Conservation (phyloP, 192 early-diverging fungal species). For the Entrophospora sp. region DNA sequence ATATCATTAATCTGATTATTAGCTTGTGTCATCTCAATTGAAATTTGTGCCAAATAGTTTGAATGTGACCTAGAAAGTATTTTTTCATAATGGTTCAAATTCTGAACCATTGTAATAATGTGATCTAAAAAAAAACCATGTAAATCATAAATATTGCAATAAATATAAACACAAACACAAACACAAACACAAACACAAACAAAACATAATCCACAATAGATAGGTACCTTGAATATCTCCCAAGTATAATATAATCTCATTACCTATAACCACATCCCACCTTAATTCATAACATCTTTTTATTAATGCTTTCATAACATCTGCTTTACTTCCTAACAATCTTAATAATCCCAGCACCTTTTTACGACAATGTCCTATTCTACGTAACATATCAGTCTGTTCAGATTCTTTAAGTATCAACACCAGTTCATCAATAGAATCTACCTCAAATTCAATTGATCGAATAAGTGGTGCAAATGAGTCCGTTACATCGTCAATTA, state of each 20-base stretch:
- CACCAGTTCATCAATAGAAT: constrained; percentile 75
- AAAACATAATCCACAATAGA: background rate
- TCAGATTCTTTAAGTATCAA: constrained; percentile 66
- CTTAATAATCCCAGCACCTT: constrained; percentile 40
- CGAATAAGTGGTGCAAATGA: constrained; percentile 58
- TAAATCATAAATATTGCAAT: background rate
- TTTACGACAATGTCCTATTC: constrained; percentile 44
- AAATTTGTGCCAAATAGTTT: constrained; percentile 68
- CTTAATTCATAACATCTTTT: constrained; percentile 44
- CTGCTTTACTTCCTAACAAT: constrained; percentile 39
- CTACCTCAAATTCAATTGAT: constrained; percentile 72
- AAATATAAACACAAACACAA: background rate
- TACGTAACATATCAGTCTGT: constrained; percentile 41
- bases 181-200: background rate
- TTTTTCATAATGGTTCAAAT: constrained; percentile 65
- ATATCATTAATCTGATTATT: constrained; percentile 82
- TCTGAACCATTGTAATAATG: constrained; percentile 70
- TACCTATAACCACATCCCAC: constrained; percentile 25
- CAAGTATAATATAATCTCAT: constrained; percentile 62
- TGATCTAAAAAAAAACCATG: constrained; percentile 41
- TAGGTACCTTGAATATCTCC: constrained; percentile 66
- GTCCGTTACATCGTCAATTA: constrained; percentile 78
- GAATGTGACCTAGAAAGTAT: constrained; percentile 62
- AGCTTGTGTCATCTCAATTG: constrained; percentile 63
- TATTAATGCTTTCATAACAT: constrained; percentile 47